Base-by-base conservation (phyloP, 768 basidiomycete genomes). In the Amanita phalloides region DNA sequence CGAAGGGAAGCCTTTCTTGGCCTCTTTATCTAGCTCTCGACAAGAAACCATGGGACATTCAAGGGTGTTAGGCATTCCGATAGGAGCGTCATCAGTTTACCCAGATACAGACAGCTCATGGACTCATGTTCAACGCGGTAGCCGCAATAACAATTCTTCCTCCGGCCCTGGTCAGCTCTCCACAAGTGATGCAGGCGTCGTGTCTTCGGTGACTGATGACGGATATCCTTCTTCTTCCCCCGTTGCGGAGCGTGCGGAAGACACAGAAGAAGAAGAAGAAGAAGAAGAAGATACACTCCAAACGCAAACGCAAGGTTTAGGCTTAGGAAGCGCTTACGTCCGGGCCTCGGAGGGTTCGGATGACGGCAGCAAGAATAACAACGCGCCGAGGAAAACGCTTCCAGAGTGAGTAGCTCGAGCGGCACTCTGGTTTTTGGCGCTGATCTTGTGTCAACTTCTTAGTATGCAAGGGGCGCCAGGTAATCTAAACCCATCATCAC, bases 391-490 rank as follows among this genome's bases (percentile, higher is more conserved):
- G 48, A 66, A 62, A 46, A 67, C 84, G 2, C 69, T 86, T 5
- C 81, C 81, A 2, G 84, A 87, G 64, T 75, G 73, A 61, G 60
- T 82, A 13, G 4, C 33, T 33, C 33, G 33, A 13, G 33, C 33
- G 13, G 33, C 11, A 11, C 11, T 33, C 11, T 33, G 11, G 11
- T 33, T 33, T 33, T 33, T 13, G 33, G 11, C 11, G 33, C 53
- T 51, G n/a, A 45, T 45, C 30, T 32, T 21, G 17, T 8, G 14
- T 13, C 4, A 21, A 23, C 21, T 25, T 60, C 21, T 25, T 60
- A 88, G 86, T 61, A 81, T 84, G 77, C 70, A 85, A 51, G 78
- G 81, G 57, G 68, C 71, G 14, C 71, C 85, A 2, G 76, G 82
- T 60, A 64, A 74, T 66, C 80, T 62, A 42, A 64, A 65, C 13